Percentiles rank a stretch among this genome's conserved stretches.
phyloP scores from a whole-genome alignment of 2,329 filamentous ascomycete species.

The Xenosphaeropsis pyriputrescens region DNA sequence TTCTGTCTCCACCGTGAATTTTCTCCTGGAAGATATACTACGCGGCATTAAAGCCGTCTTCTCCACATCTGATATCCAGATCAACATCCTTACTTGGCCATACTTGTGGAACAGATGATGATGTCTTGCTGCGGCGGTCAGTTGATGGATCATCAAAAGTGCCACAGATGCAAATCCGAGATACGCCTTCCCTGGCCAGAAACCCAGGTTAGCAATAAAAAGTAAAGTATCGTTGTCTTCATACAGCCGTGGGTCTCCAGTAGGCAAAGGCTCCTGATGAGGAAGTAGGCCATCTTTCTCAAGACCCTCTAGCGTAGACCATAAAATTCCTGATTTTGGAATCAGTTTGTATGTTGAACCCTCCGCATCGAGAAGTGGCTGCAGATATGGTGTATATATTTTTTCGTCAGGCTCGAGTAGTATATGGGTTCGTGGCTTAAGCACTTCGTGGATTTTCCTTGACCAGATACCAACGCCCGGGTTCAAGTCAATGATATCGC shows the following conservation, averaged over 20 bases:
- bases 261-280: constrained; percentile 29
- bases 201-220: constrained; percentile 52
- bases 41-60: constrained; percentile 45
- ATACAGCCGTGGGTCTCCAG: constrained; percentile 21
- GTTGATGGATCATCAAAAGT: constrained; percentile 43
- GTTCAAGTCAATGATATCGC: constrained; percentile 78
- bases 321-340: constrained; percentile 41
- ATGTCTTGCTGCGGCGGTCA: constrained; percentile 41
- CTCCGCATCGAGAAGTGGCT: constrained; percentile 35
- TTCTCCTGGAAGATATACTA: constrained; percentile 35
- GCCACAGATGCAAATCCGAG: constrained; percentile 39
- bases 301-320: constrained; percentile 39
- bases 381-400: constrained; percentile 45
- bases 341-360: constrained; percentile 32
- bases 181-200: constrained; percentile 33
- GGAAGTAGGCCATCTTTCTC: constrained; percentile 35
- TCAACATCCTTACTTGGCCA: constrained; percentile 64
- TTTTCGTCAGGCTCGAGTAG: constrained; percentile 59
- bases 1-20: constrained; percentile 43
- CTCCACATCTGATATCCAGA: constrained; percentile 54
- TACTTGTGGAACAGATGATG: constrained; percentile 55
- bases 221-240: constrained; percentile 59
- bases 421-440: constrained; percentile 71
- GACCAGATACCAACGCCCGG: constrained; percentile 74
- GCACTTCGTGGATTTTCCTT: constrained; percentile 52